phyloP scores from a whole-genome alignment of 257 asterid species.

The Solanum infundibuliforme region DNA sequence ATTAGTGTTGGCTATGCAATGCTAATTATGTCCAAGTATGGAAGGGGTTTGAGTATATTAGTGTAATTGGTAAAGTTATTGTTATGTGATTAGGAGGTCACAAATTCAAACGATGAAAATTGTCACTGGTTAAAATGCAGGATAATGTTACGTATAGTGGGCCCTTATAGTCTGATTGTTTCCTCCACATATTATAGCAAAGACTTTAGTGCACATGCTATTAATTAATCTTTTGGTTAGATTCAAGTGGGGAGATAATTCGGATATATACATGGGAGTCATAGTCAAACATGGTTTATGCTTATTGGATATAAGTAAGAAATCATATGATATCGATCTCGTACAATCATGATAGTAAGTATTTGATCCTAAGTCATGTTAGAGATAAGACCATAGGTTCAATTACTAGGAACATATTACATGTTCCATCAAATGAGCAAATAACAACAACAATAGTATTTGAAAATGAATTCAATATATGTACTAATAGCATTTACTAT shows the following conservation, averaged over 20 bases:
- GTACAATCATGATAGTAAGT: not conserved
- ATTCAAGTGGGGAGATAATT: not conserved
- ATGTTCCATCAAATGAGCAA: not conserved
- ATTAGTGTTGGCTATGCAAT: too few relatives aligned
- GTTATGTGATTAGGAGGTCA: not conserved
- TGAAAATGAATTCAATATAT: too few relatives aligned
- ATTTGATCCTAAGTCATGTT: not conserved
- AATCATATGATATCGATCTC: too few relatives aligned
- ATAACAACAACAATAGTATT: too few relatives aligned
- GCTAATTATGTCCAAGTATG: not conserved
- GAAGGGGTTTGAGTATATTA: not conserved
- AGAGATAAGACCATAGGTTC: not conserved
- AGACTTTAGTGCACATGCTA: not conserved
- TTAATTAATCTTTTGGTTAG: not conserved
- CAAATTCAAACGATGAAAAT: accelerated
- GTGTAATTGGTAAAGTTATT: too few relatives aligned
- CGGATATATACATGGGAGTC: not conserved
- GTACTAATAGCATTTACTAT: too few relatives aligned
- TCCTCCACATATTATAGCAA: not conserved
- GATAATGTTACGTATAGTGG: too few relatives aligned
- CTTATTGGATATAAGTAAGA: not conserved
- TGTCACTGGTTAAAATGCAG: too few relatives aligned
- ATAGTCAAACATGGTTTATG: not conserved
- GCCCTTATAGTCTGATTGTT: too few relatives aligned
- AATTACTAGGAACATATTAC: not conserved